phyloP scores from a whole-genome alignment of 78 protist genomes.

The Chrysochromulina tobinii region DNA sequence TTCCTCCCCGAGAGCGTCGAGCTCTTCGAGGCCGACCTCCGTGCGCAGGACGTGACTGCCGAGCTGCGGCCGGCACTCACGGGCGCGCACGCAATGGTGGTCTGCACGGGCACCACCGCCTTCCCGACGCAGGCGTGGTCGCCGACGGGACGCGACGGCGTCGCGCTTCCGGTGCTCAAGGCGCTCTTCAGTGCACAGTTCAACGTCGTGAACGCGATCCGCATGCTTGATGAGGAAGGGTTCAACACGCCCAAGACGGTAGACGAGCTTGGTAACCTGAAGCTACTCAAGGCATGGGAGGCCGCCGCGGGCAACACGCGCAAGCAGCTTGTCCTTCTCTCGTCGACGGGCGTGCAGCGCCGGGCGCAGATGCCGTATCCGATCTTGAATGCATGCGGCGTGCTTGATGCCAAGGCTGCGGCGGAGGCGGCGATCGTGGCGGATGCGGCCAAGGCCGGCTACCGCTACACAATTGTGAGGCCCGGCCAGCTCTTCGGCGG shows the following conservation, averaged over 20 bases:
- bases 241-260: background rate
- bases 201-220: background rate
- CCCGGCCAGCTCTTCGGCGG: conserved; percentile 28
- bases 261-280: background rate
- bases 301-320: background rate
- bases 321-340: background rate
- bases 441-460: background rate
- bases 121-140: conserved; percentile 21
- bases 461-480: background rate
- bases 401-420: conserved; percentile 13
- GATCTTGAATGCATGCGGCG: conserved; percentile 5
- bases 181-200: background rate
- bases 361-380: background rate
- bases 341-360: background rate
- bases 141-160: background rate
- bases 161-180: background rate
- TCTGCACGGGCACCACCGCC: conserved; percentile 20
- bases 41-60: background rate
- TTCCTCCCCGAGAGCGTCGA: background rate
- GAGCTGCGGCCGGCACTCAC: background rate
- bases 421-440: background rate
- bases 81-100: background rate
- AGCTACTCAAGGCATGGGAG: background rate
- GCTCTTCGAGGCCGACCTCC: background rate
- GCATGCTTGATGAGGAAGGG: background rate